A percentile compares a stretch with the other conserved stretches of the same genome.
Evolutionary conservation across 1,284 basidiomycete genomes (phyloP).

Genomic region (Peniophora sp.): DNA sequence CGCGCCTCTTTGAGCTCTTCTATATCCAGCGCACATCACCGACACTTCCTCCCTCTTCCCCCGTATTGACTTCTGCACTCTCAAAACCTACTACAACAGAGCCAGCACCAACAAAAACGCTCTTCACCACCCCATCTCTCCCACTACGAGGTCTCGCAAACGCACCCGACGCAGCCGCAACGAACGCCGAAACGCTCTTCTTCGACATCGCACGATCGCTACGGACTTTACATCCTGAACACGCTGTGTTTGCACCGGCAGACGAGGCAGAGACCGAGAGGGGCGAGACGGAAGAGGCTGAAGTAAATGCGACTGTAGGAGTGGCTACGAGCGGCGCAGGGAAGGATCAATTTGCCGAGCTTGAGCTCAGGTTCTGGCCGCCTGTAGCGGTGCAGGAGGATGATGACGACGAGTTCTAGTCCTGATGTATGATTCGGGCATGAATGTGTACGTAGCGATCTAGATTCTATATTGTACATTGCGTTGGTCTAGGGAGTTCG

Average conservation of each 20-base stretch:
- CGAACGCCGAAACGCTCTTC: conserved; percentile 55
- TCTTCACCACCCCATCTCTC: conserved; percentile 32
- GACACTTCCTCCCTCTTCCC: conserved; percentile 11
- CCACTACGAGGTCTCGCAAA: conserved; percentile 37
- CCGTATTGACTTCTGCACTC: too few relatives aligned
- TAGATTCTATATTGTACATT: not conserved
- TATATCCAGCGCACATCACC: conserved; percentile 49
- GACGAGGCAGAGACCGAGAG: conserved; percentile 2
- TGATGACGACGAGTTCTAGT: conserved; percentile 21
- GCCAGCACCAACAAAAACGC: conserved; percentile 9
- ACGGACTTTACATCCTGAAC: conserved; percentile 10
- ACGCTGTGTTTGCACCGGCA: not conserved
- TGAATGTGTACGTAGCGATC: not conserved
- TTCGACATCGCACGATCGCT: conserved; percentile 33
- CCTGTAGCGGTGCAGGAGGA: conserved; percentile 20
- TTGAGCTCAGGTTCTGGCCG: conserved; percentile 24
- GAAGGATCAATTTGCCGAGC: conserved; percentile 12
- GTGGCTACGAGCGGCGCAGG: conserved; percentile 7
- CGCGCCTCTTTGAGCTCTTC: conserved; percentile 46
- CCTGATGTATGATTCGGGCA: not conserved
- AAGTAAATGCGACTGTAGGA: conserved; percentile 5
- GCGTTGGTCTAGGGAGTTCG: not conserved
- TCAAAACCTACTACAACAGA: conserved; percentile 5
- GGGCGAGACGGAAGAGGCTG: not conserved
- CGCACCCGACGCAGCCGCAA: conserved; percentile 48